These are phyloP conservation scores for Hypomyces perniciosus DNA, from an alignment of 2,329 filamentous ascomycete genomes.

Conservation along the genomic window DNA sequence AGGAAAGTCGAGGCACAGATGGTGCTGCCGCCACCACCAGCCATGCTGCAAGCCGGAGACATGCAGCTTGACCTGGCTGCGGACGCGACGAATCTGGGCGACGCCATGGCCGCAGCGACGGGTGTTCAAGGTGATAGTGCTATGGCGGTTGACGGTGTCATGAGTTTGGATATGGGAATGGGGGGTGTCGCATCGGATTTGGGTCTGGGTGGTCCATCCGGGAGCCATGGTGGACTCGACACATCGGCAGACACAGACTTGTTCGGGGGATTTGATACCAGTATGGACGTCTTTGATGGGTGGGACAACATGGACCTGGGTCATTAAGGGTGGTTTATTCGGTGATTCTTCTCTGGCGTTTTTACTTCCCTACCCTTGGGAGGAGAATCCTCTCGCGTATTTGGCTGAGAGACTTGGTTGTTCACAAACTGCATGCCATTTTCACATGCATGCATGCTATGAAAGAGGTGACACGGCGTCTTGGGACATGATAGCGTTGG, in stretches of 20 bases:
- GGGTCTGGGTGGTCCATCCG: constrained; percentile 30
- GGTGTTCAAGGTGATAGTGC: constrained; percentile 33
- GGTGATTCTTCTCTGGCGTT: too few species aligned
- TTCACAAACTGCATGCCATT: too few species aligned
- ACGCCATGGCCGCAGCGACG: constrained; percentile 38
- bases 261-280: constrained; percentile 33
- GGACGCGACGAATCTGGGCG: constrained; percentile 32
- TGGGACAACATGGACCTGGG: constrained; percentile 32
- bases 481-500: too few species aligned
- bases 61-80: constrained; percentile 36
- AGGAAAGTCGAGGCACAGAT: constrained; percentile 62
- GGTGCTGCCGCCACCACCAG: constrained; percentile 34
- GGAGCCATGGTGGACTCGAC: constrained; percentile 26
- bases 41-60: constrained; percentile 37
- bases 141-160: constrained; percentile 36
- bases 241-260: constrained; percentile 32
- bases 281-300: constrained; percentile 41
- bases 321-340: constrained; percentile 2
- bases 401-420: too few species aligned
- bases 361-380: too few species aligned
- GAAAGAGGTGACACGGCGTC: too few species aligned
- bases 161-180: constrained; percentile 42
- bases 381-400: too few species aligned
- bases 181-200: constrained; percentile 32
- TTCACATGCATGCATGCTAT: too few species aligned